Percentiles rank a stretch among this genome's conserved stretches.
Conservation (phyloP, 768 basidiomycete species). For the Albatrellus ellisii region DNA sequence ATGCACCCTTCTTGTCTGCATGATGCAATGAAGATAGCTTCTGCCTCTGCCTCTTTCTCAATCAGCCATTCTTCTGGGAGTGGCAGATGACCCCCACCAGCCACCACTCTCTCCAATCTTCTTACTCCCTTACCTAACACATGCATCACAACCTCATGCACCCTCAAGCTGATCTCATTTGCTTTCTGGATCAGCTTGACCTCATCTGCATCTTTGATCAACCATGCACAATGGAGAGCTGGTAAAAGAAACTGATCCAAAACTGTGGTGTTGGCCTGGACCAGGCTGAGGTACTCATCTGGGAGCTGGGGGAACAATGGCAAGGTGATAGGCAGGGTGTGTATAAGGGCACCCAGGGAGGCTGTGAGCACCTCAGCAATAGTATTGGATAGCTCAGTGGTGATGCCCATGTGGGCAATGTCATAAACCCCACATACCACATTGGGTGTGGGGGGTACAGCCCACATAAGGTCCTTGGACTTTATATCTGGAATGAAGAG, state of each 20-base stretch:
- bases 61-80: constrained; percentile 80
- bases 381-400: constrained; percentile 28
- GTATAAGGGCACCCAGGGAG: constrained; percentile 44
- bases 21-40: constrained; percentile 84
- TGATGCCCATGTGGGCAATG: constrained; percentile 41
- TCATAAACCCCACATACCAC: constrained; percentile 42
- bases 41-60: constrained; percentile 86
- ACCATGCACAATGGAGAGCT: constrained; percentile 70
- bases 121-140: constrained; percentile 71
- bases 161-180: constrained; percentile 75
- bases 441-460: constrained; percentile 62
- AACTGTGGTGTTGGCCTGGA: constrained; percentile 23
- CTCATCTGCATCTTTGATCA: constrained; percentile 68
- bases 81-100: constrained; percentile 29
- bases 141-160: constrained; percentile 88
- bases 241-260: constrained; percentile 57
- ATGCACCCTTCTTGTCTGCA: constrained; percentile 80
- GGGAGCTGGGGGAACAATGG: constrained; percentile 40
- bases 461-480: constrained; percentile 76
- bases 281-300: constrained; percentile 27
- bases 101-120: constrained; percentile 31
- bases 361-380: constrained; percentile 35
- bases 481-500: constrained; percentile 74
- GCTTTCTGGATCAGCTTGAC: constrained; percentile 66
- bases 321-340: constrained; percentile 45